Evolutionary conservation across 176 grass and related monocot species (phyloP), one percentile per base, ranked within the genome.

Genomic region (Aegilops speltoides): DNA sequence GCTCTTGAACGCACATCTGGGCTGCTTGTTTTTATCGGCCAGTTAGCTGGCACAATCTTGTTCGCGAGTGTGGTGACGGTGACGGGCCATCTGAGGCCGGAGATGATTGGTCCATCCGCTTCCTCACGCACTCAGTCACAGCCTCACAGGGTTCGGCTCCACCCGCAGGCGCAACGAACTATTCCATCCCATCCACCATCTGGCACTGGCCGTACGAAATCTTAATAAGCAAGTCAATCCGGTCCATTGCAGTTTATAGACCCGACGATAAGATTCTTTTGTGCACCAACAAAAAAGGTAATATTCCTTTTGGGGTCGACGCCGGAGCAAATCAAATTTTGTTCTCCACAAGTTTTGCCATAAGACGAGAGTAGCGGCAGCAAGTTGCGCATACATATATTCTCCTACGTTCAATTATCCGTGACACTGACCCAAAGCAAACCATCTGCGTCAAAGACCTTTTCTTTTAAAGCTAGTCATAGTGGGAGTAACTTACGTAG

Each of bases 1-100:
- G 22, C 28, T 2, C 16, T 14, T 57, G 12, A 31, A 29, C 19
- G 43, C 57, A 24, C 19, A 9, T 71, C 28, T 88, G 31, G 59
- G 52, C 56, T 31, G 45, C 40, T 50, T 37, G 22, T 64, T 54
- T 50, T 62, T 38, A 76, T 41, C 61, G 2, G 45, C 76, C 68
- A 76, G 68, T 64, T 80, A 48, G 75, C n/a, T 59, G 54, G 54
- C 54, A 15, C 73, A 62, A 87, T 80, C 81, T 80, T 36, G 79
- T 64, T 37, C 45, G 26, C 76, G 26, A 25, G 82, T 64, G 64
- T 25, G 5, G 74, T 52, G 89, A 74, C 56, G 8, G 36, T 34
- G 85, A 91, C 68, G 60, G 23, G 25, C 26, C 60, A 38, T 79
- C 43, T 22, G 74, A 79, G 68, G 24, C 68, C 68, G 45, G 22